Base-by-base conservation (phyloP, 108 stramenopile species). In the Nitzschia sp. region DNA sequence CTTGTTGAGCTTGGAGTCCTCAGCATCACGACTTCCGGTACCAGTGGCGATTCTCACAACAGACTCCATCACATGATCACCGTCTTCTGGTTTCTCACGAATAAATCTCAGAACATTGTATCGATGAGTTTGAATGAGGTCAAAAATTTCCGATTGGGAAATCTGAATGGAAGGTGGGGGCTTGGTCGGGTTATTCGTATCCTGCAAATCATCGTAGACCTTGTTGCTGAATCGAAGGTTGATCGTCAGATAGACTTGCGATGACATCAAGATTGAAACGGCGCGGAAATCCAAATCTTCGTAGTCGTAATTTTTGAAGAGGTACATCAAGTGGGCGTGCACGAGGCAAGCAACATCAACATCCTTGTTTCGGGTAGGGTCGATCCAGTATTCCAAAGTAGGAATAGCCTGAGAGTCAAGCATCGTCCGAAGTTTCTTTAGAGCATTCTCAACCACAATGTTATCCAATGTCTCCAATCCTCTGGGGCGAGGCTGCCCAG, bases 321-420 rank as follows among this genome's bases (percentile, higher is more conserved):
- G 69, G 72, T 98, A 97, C 52, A 97, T 78, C 28, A 99, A 81
- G 81, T 99, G 99, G 13, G 99, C 96, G 71, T 98, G 97, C 19
- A 98, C 90, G 25, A 95, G 58, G 72, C 96, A 97, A 31, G 88
- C 72, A 29, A 85, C 74, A 47, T 93, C 91, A 11, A 96, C 91
- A 63, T 96, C 91, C 45, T 80, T 80, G 46, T 80, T 79, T 41
- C 92, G 72, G 28, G 83, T 63, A 28, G 93, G 93, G 77, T 94
- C 90, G 63, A 98, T 93, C 99, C 99, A 99, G 32, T 96, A 93
- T 60, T 97, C 97, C 21, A 99, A 74, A 65, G 95, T 95, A 2
- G 96, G 96, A 53, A 98, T 95, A 2, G 92, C 92, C 54, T 88
- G 89, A 31, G 84, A 77, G 54, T 96, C 91, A 8, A 96, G 75